Evolutionary conservation across 2,329 filamentous ascomycete species (phyloP), one percentile per base, ranked within the genome.

Genomic region (Fusarium tuaranense): DNA sequence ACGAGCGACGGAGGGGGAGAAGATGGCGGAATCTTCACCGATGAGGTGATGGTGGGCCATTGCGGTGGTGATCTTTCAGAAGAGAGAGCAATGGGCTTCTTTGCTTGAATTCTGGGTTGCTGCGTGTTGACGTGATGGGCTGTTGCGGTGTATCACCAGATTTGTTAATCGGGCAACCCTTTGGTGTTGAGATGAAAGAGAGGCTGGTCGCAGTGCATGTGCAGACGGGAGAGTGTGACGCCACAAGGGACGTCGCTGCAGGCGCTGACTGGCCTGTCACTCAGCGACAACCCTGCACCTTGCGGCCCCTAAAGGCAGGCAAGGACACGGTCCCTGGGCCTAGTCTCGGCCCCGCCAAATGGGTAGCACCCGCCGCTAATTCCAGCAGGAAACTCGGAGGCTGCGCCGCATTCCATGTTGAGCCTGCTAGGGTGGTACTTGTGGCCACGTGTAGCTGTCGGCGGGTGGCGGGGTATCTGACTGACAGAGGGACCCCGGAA

Each of bases 1-100:
- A 69, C 94, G 92, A 63, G 91, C 91, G 36, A 92, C 85, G 0
- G 90, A 92, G 14, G 91, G 91, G 5, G 91, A 93, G 83, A 93
- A 93, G 67, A 93, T 91, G 70, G 90, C 89, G 51, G 83, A 81
- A 25, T 80, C 79, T 70, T 78, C 71, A 48, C 67, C 68, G 57
- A 77, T 70, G 39, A 76, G 73, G 27, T 76, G 77, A 34, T 78
- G 77, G 46, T 79, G 78, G 38, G 77, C 72, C 76, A 79, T 79
- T 32, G 22, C 67, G 27, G 20, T 30, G 58, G 22, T 66, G n/a
- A 8, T 57, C 32, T 38, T 38, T 44, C 1, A 30, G 25, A 13
- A 59, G 41, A 20, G 12, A 22, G 41, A 16, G 7, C 12, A 22
- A 16, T 22, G 16, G 14, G 18, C 27, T 30, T 64, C 53, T 27